Conservation (phyloP, 352 stramenopile genomes). For the Phytophthora quininea region DNA sequence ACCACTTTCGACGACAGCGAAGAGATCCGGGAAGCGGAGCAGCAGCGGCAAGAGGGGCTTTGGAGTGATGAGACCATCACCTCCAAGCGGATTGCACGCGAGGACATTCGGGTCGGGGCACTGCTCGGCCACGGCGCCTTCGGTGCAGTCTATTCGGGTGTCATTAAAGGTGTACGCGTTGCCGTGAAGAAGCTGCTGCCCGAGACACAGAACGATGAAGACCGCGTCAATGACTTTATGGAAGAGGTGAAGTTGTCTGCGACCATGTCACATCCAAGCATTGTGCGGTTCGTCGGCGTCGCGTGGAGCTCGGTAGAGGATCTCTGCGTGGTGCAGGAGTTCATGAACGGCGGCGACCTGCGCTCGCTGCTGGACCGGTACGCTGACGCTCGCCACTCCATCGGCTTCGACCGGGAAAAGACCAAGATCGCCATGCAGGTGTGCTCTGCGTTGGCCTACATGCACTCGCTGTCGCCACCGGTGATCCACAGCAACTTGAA, state of each 20-base stretch:
- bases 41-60: conserved; percentile 11
- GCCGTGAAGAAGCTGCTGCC: conserved; percentile 48
- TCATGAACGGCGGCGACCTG: conserved; percentile 44
- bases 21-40: conserved; percentile 1
- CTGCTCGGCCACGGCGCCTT: conserved; percentile 38
- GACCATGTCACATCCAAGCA: conserved; percentile 48
- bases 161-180: conserved; percentile 38
- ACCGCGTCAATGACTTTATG: conserved; percentile 43
- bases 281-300: conserved; percentile 58
- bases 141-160: conserved; percentile 42
- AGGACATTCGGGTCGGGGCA: conserved; percentile 35
- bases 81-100: conserved; percentile 30
- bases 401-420: conserved; percentile 47
- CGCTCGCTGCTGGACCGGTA: conserved; percentile 35
- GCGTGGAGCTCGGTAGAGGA: conserved; percentile 46
- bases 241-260: conserved; percentile 50
- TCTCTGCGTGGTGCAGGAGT: conserved; percentile 47
- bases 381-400: conserved; percentile 8
- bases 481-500: conserved; percentile 43
- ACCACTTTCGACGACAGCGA: conserved; percentile 22
- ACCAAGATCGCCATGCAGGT: conserved; percentile 42
- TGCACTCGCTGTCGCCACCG: conserved; percentile 33
- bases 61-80: conserved; percentile 22
- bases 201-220: conserved; percentile 4
- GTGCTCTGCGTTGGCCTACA: conserved; percentile 34